Evolutionary conservation across 73 alveolate genomes (phyloP).

Genomic region (Uronychia setigera): DNA sequence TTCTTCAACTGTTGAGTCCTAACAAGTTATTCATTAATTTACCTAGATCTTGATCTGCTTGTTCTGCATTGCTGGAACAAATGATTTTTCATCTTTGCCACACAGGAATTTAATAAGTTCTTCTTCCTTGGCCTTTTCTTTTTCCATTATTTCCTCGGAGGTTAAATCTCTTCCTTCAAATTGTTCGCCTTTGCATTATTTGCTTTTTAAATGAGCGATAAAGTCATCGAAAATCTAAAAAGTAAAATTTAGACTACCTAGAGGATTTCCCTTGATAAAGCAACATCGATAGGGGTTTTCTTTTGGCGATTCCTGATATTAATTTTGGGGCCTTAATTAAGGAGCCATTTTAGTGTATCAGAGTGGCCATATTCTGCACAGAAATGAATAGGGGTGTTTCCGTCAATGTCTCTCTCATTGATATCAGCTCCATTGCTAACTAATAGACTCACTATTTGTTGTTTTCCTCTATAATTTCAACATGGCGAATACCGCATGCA

Average conservation of each 20-base stretch:
- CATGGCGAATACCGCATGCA: no score
- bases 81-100: slow-evolving; percentile 8
- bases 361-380: slow-evolving; percentile 60
- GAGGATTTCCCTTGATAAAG: slow-evolving; percentile 27
- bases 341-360: slow-evolving; percentile 34
- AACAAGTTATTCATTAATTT: no score
- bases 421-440: slow-evolving; percentile 51
- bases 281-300: slow-evolving; percentile 53
- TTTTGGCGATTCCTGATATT: slow-evolving; percentile 34
- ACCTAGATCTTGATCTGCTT: not conserved
- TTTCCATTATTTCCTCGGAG: slow-evolving; percentile 12
- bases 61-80: not conserved
- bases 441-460: slow-evolving; percentile 25
- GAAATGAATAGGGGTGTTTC: slow-evolving; percentile 60
- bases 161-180: slow-evolving; percentile 6
- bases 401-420: slow-evolving; percentile 55
- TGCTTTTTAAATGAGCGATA: not conserved
- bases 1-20: not conserved
- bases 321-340: slow-evolving; percentile 16
- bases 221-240: slow-evolving; percentile 24
- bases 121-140: not conserved
- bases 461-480: slow-evolving; percentile 54
- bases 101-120: slow-evolving; percentile 14
- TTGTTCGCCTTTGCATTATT: not conserved
- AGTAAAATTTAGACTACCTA: slow-evolving; percentile 3